phyloP scores from a whole-genome alignment of 805 yeast species.

The Kluyveromyces starmeri region DNA sequence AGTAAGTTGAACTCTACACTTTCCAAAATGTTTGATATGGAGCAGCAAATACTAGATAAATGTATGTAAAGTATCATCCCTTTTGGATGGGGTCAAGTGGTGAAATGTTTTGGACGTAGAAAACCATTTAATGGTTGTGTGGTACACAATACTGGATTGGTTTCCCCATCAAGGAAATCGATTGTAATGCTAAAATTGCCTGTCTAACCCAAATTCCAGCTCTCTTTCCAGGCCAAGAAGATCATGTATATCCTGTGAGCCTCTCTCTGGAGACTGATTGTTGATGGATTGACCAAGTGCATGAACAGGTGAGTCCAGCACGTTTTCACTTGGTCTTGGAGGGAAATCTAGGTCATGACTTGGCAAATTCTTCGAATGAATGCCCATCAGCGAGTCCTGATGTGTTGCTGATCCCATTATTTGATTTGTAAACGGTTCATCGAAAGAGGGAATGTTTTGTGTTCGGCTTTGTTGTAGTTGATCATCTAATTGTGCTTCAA shows the following conservation, averaged over 20 bases:
- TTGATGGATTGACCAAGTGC: slow-evolving; percentile 7
- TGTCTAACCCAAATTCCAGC: slow-evolving; percentile 59
- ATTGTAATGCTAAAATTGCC: slow-evolving; percentile 30
- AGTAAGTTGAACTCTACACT: too few relatives aligned
- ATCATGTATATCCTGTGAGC: slow-evolving; percentile 18
- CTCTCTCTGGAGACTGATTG: slow-evolving; percentile 6
- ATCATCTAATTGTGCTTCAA: slow-evolving; percentile 3
- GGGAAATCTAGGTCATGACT: slow-evolving; percentile 40
- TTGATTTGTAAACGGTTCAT: slow-evolving; percentile 7
- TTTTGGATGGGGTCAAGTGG: too few relatives aligned
- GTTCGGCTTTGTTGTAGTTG: background rate
- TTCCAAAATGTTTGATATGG: too few relatives aligned
- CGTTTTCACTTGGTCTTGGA: slow-evolving; percentile 53
- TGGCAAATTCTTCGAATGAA: slow-evolving; percentile 38
- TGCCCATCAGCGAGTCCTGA: slow-evolving; percentile 32
- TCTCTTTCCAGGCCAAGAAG: slow-evolving; percentile 52
- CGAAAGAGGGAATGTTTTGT: background rate
- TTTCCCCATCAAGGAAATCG: too few relatives aligned
- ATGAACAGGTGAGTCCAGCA: slow-evolving; percentile 19
- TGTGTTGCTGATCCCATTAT: slow-evolving; percentile 13
- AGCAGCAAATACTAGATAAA: too few relatives aligned
- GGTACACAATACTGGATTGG: too few relatives aligned
- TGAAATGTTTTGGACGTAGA: too few relatives aligned
- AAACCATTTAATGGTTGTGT: too few relatives aligned
- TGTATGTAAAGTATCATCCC: too few relatives aligned